These are phyloP conservation scores for Entomortierella lignicola DNA, from an alignment of 192 early-diverging fungal species.

Conservation along the genomic window DNA sequence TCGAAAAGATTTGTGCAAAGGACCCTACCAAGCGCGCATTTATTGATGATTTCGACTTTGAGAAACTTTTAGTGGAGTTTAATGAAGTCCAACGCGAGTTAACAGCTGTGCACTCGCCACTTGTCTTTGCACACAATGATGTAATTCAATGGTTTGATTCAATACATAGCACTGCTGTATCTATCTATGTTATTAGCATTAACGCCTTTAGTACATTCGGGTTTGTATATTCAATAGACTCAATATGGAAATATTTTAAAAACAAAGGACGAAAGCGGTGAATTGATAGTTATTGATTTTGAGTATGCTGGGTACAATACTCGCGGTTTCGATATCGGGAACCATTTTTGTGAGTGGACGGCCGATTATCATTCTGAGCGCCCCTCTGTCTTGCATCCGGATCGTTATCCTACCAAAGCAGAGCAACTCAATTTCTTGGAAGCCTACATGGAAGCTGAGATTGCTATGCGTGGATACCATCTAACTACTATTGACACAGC, in stretches of 20 bases:
- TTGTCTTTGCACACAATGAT: conserved; percentile 92
- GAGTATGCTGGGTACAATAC: conserved; percentile 87
- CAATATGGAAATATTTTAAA: conserved; percentile 92
- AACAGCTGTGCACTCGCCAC: conserved; percentile 59
- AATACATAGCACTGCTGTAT: background rate
- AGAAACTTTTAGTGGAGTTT: conserved; percentile 62
- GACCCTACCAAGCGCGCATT: conserved; percentile 16
- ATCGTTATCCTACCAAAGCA: conserved; percentile 64
- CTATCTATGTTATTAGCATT: conserved; percentile 1
- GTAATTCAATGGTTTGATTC: conserved; percentile 10
- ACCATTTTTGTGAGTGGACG: conserved; percentile 89
- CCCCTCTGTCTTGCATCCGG: conserved; percentile 56
- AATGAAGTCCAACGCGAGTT: conserved; percentile 56
- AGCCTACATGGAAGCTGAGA: conserved; percentile 70
- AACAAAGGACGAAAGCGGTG: conserved; percentile 59
- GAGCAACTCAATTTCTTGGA: conserved; percentile 71
- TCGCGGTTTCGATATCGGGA: conserved; percentile 82
- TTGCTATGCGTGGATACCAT: conserved; percentile 53
- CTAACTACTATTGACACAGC: conserved; percentile 27
- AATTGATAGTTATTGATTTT: conserved; percentile 82
- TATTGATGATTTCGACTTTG: conserved; percentile 58
- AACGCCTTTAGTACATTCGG: background rate
- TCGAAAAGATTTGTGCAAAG: conserved; percentile 36
- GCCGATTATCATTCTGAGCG: conserved; percentile 76
- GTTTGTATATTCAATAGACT: conserved; percentile 42